Conservation (phyloP, 257 asterid genomes). For the Ilex asprella region DNA sequence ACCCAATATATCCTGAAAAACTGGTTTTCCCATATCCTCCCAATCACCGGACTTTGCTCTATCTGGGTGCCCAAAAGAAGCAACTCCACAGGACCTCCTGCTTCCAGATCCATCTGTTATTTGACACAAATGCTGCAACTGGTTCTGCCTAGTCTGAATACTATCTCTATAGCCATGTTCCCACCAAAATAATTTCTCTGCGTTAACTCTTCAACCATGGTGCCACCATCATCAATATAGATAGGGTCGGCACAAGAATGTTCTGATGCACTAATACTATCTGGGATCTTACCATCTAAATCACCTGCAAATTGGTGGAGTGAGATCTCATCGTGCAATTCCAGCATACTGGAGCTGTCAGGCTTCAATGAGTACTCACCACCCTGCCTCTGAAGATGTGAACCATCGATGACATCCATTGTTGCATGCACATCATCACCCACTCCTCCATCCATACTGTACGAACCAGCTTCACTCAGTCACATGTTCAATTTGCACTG, state of each 20-base stretch:
- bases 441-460: constrained; percentile 38
- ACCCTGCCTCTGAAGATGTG: constrained; percentile 42
- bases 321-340: constrained; percentile 36
- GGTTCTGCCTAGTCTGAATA: constrained; percentile 42
- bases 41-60: constrained; percentile 26
- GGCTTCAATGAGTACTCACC: constrained; percentile 22
- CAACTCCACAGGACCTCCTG: constrained; percentile 38
- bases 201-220: constrained; percentile 62
- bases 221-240: constrained; percentile 46
- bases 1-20: constrained; percentile 45
- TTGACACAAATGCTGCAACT: constrained; percentile 62
- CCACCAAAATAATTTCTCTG: constrained; percentile 53
- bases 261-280: constrained; percentile 75
- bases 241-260: constrained; percentile 81
- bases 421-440: constrained; percentile 23
- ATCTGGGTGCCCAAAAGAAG: constrained; percentile 46
- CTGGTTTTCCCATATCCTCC: constrained; percentile 43
- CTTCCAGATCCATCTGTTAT: constrained; percentile 53
- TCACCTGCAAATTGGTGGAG: constrained; percentile 31
- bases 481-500: constrained; percentile 21
- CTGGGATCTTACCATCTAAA: constrained; percentile 48
- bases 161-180: constrained; percentile 49
- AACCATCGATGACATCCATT: constrained; percentile 21
- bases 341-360: constrained; percentile 34
- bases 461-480: constrained; percentile 20